Evolutionary conservation across 176 grass and related monocot genomes (phyloP).

Genomic region (Oryza glaberrima): DNA sequence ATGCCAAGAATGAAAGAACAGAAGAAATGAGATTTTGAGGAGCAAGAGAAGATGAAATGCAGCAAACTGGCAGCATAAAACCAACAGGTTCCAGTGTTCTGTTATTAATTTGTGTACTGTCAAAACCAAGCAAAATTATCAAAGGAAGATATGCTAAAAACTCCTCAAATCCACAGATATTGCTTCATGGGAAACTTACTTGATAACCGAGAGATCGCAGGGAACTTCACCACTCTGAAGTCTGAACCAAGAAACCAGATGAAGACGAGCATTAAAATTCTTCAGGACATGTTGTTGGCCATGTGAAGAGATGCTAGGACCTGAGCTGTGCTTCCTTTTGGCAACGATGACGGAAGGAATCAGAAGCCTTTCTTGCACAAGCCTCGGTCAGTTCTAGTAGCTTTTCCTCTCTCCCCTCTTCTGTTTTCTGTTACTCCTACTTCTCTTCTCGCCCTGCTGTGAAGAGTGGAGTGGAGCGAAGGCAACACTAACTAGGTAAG

Average conservation of each 20-base stretch:
- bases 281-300: neutral
- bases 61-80: neutral
- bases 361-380: slow-evolving; percentile 37
- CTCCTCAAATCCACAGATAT: neutral
- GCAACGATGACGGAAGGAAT: slow-evolving; percentile 40
- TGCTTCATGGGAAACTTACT: neutral
- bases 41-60: neutral
- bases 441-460: neutral
- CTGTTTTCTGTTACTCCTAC: neutral
- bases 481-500: neutral
- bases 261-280: neutral
- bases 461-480: slow-evolving; percentile 9
- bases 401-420: neutral
- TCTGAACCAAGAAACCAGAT: neutral
- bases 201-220: neutral
- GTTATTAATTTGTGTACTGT: neutral
- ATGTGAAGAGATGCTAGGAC: slow-evolving; percentile 5
- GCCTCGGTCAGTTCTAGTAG: neutral
- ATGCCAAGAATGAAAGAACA: neutral
- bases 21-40: neutral
- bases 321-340: slow-evolving; percentile 14
- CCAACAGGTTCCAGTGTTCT: neutral
- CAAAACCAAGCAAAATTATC: neutral
- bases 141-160: neutral
- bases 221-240: neutral